phyloP scores from a whole-genome alignment of 2,329 filamentous ascomycete species.

The Talaromyces atroroseus region DNA sequence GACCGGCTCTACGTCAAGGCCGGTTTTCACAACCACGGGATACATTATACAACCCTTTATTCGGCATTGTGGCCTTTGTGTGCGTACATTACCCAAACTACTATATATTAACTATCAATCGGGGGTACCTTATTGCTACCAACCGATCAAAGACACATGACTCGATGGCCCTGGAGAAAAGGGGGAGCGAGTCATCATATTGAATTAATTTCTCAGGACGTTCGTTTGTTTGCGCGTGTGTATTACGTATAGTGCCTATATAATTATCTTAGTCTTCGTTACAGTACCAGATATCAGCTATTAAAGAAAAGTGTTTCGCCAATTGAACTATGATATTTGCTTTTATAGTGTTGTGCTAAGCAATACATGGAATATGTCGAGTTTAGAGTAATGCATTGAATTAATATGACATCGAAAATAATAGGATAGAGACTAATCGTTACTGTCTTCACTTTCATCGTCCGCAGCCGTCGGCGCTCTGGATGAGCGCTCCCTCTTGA shows the following conservation, averaged over 20 bases:
- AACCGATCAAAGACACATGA: background rate
- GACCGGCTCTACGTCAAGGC: background rate
- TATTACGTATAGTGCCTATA: background rate
- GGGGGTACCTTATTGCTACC: background rate
- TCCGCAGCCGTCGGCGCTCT: background rate
- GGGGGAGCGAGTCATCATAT: background rate
- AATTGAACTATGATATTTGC: background rate
- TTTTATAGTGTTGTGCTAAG: no score
- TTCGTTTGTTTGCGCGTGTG: background rate
- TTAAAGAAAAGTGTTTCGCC: background rate
- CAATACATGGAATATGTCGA: no score
- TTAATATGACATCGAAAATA: no score
- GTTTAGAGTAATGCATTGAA: no score
- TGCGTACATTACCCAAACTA: conserved; percentile 1
- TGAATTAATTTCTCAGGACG: background rate
- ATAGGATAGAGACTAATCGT: conserved; percentile 1
- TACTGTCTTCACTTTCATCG: conserved; percentile 8
- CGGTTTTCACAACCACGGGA: no score
- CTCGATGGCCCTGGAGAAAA: background rate
- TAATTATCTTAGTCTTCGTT: background rate
- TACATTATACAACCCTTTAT: background rate
- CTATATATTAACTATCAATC: background rate
- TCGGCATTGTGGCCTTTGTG: background rate
- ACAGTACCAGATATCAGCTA: background rate
- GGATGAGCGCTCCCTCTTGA: conserved; percentile 11